Conservation (phyloP, 495 filamentous ascomycete species). For the Podospora comata region DNA sequence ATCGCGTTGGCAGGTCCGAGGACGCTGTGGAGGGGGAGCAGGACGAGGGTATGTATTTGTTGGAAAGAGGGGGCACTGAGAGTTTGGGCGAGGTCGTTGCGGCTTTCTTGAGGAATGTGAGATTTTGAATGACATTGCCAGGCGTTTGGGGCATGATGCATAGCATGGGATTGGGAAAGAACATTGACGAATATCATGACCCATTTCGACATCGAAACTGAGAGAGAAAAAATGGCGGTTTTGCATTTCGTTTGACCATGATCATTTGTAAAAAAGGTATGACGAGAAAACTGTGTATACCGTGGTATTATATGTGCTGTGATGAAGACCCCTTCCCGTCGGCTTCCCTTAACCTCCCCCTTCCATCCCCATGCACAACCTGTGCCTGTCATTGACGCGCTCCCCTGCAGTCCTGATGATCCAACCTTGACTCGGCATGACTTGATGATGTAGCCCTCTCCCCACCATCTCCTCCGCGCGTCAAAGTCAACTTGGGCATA, state of each 20-base stretch:
- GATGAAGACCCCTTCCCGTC: slow-evolving; percentile 1
- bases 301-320: slow-evolving; percentile 15
- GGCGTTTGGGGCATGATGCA: not conserved
- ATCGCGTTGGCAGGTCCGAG: not conserved
- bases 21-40: not conserved
- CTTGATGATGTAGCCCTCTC: not conserved
- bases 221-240: not conserved
- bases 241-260: not conserved
- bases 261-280: not conserved
- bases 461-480: not conserved
- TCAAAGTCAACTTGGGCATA: not conserved
- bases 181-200: not conserved
- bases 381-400: not conserved
- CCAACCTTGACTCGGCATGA: not conserved
- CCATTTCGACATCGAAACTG: not conserved
- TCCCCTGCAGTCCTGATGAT: not conserved
- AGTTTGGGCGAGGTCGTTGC: not conserved
- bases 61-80: not conserved
- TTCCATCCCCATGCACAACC: not conserved
- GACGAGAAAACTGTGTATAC: slow-evolving; percentile 5
- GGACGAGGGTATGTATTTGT: not conserved
- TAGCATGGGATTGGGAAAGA: not conserved
- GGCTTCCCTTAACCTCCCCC: not conserved
- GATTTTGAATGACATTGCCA: not conserved
- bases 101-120: slow-evolving; percentile 3